These are phyloP conservation scores for Areca catechu DNA, from an alignment of 176 grass and related monocot species.

Conservation along the genomic window DNA sequence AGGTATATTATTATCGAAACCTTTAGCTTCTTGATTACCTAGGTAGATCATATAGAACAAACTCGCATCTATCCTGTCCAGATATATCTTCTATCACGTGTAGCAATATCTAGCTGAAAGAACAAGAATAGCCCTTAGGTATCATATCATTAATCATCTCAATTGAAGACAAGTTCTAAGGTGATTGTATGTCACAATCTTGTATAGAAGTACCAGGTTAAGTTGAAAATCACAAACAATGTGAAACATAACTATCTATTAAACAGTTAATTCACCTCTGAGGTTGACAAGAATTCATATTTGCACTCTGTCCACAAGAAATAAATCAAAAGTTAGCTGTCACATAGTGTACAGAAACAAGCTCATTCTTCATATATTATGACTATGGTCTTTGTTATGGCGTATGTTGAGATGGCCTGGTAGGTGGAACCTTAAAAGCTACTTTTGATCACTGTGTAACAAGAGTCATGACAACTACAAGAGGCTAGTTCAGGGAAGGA, in stretches of 20 bases:
- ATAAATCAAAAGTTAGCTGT: neutral
- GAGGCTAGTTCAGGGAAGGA: too few relatives aligned
- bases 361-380: too few relatives aligned
- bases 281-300: conserved; percentile 67
- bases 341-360: too few relatives aligned
- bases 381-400: too few relatives aligned
- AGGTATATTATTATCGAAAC: neutral
- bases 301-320: conserved; percentile 45
- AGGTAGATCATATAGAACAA: conserved; percentile 16
- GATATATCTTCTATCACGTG: conserved; percentile 64
- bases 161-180: conserved; percentile 21
- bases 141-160: conserved; percentile 6
- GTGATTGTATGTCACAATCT: neutral
- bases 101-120: conserved; percentile 64
- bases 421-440: too few relatives aligned
- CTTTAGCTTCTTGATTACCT: conserved; percentile 27
- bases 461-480: too few relatives aligned
- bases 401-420: too few relatives aligned
- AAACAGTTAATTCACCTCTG: conserved; percentile 36
- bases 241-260: conserved; percentile 1
- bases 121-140: neutral
- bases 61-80: conserved; percentile 35
- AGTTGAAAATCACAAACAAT: too few relatives aligned
- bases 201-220: too few relatives aligned
- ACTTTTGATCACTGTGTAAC: too few relatives aligned